A percentile compares a stretch with the other conserved stretches of the same genome.
Conservation (phyloP, 139 green algal genomes). For the Chlorella sp. region DNA sequence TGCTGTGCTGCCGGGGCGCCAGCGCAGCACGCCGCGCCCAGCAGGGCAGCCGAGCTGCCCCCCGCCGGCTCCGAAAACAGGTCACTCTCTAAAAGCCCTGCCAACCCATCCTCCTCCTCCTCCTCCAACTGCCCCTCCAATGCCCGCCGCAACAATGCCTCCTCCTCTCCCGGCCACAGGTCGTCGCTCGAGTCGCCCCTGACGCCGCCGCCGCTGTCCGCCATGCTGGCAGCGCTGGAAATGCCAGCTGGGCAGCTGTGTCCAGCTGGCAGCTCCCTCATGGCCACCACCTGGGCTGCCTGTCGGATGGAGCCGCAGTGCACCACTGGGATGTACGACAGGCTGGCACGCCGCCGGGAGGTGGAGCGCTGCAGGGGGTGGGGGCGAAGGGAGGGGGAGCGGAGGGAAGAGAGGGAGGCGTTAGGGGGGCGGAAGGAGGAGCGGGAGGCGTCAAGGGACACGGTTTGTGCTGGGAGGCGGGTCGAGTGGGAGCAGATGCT, state of each 20-base stretch:
- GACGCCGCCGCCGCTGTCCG: no score
- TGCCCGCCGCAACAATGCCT: background rate
- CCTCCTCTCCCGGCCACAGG: background rate
- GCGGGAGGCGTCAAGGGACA: background rate
- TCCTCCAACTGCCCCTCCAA: background rate
- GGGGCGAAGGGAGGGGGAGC: background rate
- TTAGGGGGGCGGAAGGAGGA: no score
- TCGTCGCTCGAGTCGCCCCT: no score
- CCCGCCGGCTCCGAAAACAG: slow-evolving; percentile 1
- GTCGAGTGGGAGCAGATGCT: background rate
- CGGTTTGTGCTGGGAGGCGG: background rate
- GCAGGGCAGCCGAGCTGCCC: background rate
- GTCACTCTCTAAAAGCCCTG: background rate
- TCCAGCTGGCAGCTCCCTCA: slow-evolving; percentile 40
- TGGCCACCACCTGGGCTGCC: slow-evolving; percentile 57
- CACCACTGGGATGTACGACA: slow-evolving; percentile 64
- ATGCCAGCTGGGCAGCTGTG: background rate
- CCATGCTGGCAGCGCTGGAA: background rate
- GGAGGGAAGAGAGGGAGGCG: no score
- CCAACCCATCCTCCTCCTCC: background rate
- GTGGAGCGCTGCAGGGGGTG: background rate
- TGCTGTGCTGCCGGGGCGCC: background rate
- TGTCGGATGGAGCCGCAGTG: slow-evolving; percentile 81
- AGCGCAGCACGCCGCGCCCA: background rate
- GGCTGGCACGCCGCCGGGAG: background rate